Conservation (phyloP, 768 basidiomycete species). For the Astraeus odoratus region DNA sequence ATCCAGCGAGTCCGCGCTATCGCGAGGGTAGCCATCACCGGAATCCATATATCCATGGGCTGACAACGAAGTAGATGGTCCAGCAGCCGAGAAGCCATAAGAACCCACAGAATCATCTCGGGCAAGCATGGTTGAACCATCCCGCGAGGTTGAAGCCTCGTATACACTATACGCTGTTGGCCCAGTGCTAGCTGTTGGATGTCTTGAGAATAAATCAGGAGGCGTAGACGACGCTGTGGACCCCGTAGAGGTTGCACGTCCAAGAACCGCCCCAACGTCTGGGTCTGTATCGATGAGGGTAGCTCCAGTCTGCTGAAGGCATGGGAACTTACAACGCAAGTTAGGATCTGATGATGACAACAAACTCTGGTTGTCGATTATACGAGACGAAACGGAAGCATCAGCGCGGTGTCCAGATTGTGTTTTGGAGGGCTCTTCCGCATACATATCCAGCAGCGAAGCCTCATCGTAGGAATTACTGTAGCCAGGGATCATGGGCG, state of each 20-base stretch:
- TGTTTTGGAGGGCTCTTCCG: conserved; percentile 11
- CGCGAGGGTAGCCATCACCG: conserved; percentile 12
- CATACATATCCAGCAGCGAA: conserved; percentile 18
- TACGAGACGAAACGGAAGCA: conserved; percentile 10
- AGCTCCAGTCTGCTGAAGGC: neutral
- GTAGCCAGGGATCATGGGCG: conserved; percentile 22
- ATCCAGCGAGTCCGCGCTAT: conserved; percentile 22
- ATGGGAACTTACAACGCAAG: conserved; percentile 15
- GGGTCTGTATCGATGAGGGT: conserved; percentile 6
- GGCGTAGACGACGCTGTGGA: conserved; percentile 24
- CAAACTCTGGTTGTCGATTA: conserved; percentile 14
- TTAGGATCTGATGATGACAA: conserved; percentile 17
- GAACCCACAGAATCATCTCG: conserved; percentile 15
- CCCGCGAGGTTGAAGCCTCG: conserved; percentile 10
- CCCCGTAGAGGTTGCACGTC: conserved; percentile 22
- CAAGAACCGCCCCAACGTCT: conserved; percentile 16
- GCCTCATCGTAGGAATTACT: conserved; percentile 17
- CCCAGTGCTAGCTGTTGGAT: conserved; percentile 20
- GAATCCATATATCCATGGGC: conserved; percentile 13
- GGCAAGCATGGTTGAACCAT: conserved; percentile 8
- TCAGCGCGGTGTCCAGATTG: conserved; percentile 14
- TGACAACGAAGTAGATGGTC: conserved; percentile 18
- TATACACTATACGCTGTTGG: conserved; percentile 18
- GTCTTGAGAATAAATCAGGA: conserved; percentile 18
- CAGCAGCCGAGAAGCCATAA: conserved; percentile 13